Base-by-base conservation (phyloP, 306 rosid species). In the Cajanus cajan region DNA sequence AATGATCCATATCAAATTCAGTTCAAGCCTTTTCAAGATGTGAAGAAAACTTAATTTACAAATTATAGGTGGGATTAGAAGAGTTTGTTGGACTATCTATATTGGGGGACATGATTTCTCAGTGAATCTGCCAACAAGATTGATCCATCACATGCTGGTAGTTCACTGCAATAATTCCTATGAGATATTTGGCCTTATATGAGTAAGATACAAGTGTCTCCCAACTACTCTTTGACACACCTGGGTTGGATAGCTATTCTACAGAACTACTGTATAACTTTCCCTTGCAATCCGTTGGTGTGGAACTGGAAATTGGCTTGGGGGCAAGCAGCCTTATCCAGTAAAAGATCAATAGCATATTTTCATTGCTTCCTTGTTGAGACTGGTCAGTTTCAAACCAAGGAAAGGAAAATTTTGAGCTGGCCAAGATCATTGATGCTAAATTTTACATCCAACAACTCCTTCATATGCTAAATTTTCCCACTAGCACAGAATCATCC, bases 41-140 rank as follows among this genome's bases (percentile, higher is more conserved):
- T 12, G 14, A 77, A 24, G 31, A 9, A 40, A 78, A 78, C 19
- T 66, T 40, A 25, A 67, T 78, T 78, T 78, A 78, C 16, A 4
- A 6, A 34, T 34, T 4, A 34, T 34, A 34, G 37, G 5, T 78
- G 75, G 45, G 34, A 66, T 14, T 67, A 78, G 69, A 78, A 54
- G 82, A 41, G 5, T 54, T 40, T 55, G 24, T n/a, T n/a, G n/a
- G 69, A 68, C 1, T 41, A 43, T 14, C 41, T 13, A 13, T 54
- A 41, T 18, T n/a, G 69, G 70, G 18, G 82, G 61, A 8, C 70
- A 68, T 28, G 31, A 69, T 57, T 68, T 57, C 48, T n/a, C n/a
- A n/a, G n/a, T n/a, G n/a, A n/a, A n/a, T n/a, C n/a, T n/a, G n/a
- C n/a, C n/a, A n/a, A n/a, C n/a, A n/a, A n/a, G n/a, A n/a, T n/a